Evolutionary conservation across 805 yeast genomes (phyloP).

Genomic region (Yarrowia sp.): DNA sequence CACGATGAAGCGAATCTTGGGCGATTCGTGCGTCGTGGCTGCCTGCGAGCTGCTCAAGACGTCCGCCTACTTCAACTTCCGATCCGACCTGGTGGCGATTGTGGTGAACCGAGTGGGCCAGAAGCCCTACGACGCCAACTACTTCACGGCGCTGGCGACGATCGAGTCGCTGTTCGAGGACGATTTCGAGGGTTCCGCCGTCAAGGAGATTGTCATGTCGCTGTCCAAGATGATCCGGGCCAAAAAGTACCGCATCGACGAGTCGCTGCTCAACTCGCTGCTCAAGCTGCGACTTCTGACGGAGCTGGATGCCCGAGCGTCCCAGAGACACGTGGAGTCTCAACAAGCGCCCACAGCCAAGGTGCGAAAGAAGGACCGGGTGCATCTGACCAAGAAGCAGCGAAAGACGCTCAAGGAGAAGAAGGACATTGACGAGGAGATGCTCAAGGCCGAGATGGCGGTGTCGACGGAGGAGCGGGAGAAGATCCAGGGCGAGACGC

Average conservation of each 20-base stretch:
- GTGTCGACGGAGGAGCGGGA: conserved; percentile 87
- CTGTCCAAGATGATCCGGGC: conserved; percentile 68
- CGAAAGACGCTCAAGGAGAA: conserved; percentile 83
- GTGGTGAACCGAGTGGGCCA: conserved; percentile 65
- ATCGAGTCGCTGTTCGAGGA: conserved; percentile 69
- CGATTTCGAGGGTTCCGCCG: conserved; percentile 77
- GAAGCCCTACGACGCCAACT: conserved; percentile 48
- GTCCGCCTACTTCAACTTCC: conserved; percentile 75
- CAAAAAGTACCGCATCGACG: conserved; percentile 78
- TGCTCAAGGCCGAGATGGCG: conserved; percentile 81
- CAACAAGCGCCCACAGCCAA: conserved; percentile 49
- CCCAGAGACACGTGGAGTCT: conserved; percentile 46
- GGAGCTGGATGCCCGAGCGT: conserved; percentile 41
- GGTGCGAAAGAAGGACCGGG: conserved; percentile 79
- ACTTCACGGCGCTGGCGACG: conserved; percentile 58
- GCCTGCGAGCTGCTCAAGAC: conserved; percentile 72
- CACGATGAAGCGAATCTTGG: conserved; percentile 34
- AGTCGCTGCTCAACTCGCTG: conserved; percentile 70
- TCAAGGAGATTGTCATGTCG: conserved; percentile 68
- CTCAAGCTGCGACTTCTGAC: conserved; percentile 53
- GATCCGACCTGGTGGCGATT: conserved; percentile 69
- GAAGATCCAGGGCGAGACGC: conserved; percentile 75
- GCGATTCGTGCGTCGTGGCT: conserved; percentile 57
- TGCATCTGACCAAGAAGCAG: conserved; percentile 87
- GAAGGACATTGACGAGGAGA: conserved; percentile 83